Conservation (phyloP, 345 rosid species). For the Ceriops decandra region DNA sequence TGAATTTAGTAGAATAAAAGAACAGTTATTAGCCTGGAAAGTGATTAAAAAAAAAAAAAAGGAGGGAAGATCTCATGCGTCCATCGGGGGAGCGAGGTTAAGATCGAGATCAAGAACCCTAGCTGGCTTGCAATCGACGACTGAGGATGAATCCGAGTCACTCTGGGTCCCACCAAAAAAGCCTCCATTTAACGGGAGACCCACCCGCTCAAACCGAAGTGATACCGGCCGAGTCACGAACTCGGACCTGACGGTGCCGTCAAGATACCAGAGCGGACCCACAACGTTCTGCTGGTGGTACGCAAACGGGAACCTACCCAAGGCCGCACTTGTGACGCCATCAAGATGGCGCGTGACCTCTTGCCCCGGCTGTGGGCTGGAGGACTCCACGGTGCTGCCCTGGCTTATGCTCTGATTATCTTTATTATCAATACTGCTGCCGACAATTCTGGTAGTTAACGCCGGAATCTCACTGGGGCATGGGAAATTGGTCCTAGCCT, state of each 20-base stretch:
- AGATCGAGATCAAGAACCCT: slow-evolving; percentile 50
- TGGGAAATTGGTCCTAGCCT: slow-evolving; percentile 70
- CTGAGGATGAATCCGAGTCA: slow-evolving; percentile 44
- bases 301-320: slow-evolving; percentile 47
- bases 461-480: slow-evolving; percentile 16
- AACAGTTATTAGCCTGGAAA: slow-evolving; percentile 3
- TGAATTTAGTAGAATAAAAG: not conserved
- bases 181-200: slow-evolving; percentile 24
- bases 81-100: slow-evolving; percentile 63
- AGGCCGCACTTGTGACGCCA: not conserved
- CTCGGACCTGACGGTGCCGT: slow-evolving; percentile 35
- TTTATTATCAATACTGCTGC: not conserved
- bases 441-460: not conserved
- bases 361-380: slow-evolving; percentile 31
- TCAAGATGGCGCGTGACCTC: slow-evolving; percentile 23
- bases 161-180: slow-evolving; percentile 26
- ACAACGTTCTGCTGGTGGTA: slow-evolving; percentile 29
- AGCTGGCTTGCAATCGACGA: slow-evolving; percentile 35
- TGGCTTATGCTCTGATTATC: slow-evolving; percentile 31
- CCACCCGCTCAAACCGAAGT: slow-evolving; percentile 41
- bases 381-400: slow-evolving; percentile 42
- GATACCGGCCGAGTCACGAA: slow-evolving; percentile 39
- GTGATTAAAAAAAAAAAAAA: not conserved
- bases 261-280: slow-evolving; percentile 36
- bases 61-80: slow-evolving; percentile 32